A percentile compares a stretch with the other conserved stretches of the same genome.
Conservation (phyloP, 2,329 filamentous ascomycete species). For the Sporothrix phasma region DNA sequence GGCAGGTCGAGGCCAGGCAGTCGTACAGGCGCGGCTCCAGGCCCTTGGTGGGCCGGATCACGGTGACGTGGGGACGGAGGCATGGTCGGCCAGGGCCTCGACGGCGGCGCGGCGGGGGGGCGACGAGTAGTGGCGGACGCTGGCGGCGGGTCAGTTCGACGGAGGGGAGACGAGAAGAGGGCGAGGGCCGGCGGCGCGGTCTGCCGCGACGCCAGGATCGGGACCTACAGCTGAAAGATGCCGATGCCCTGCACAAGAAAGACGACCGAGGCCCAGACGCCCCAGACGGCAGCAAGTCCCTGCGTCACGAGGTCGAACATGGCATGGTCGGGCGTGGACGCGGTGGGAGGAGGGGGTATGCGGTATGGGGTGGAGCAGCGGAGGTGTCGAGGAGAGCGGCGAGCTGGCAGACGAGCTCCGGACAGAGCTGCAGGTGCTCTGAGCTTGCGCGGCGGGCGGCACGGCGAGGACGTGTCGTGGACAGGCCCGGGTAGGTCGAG, state of each 20-base stretch:
- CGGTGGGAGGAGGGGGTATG: background rate
- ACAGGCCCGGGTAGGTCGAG: too few relatives aligned
- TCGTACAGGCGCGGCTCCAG: conserved; percentile 85
- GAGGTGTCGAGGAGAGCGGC: background rate
- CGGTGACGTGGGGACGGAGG: conserved; percentile 63
- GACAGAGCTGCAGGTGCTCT: too few relatives aligned
- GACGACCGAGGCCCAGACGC: conserved; percentile 42
- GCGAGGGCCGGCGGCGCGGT: background rate
- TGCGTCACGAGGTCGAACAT: conserved; percentile 12
- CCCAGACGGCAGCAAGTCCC: conserved; percentile 13
- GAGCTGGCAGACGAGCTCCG: too few relatives aligned
- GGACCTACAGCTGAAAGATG: conserved; percentile 42
- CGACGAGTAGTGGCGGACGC: conserved; percentile 45
- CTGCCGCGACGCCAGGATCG: background rate
- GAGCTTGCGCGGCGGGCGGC: background rate
- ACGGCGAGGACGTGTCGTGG: background rate
- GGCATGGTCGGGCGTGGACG: conserved; percentile 1
- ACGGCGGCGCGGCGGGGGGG: conserved; percentile 41
- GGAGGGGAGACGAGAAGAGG: background rate
- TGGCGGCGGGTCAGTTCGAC: conserved; percentile 20
- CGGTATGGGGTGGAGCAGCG: background rate
- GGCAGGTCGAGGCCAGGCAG: conserved; percentile 78
- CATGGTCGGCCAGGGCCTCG: conserved; percentile 35
- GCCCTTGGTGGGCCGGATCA: conserved; percentile 89
- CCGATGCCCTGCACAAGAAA: conserved; percentile 47